Conservation (phyloP, 441 rosid genomes). For the Pelargonium fulgidum region DNA sequence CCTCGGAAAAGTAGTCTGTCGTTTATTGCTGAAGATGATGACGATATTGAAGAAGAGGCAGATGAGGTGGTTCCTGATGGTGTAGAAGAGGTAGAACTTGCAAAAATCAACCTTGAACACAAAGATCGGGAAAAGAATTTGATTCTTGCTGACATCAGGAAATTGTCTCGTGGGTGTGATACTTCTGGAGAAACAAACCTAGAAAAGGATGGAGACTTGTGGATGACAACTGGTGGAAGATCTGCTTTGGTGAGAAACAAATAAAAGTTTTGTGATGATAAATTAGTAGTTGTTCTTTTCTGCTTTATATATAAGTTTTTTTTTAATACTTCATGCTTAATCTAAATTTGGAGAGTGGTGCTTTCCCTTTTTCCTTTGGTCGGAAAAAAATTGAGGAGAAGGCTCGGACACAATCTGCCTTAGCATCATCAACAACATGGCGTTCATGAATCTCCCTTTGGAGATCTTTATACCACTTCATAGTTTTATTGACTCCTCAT, state of each 20-base stretch:
- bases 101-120: constrained; percentile 74
- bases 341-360: background rate
- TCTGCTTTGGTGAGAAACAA: constrained; percentile 58
- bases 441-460: background rate
- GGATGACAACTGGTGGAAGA: constrained; percentile 79
- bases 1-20: constrained; percentile 88
- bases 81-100: constrained; percentile 97
- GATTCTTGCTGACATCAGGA: constrained; percentile 78
- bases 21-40: constrained; percentile 90
- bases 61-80: constrained; percentile 98
- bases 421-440: background rate
- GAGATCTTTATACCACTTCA: background rate
- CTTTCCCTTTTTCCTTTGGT: constrained; percentile 5
- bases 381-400: background rate
- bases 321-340: background rate
- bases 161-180: constrained; percentile 53
- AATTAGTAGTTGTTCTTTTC: constrained; percentile 10
- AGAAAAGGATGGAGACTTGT: constrained; percentile 50
- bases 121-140: constrained; percentile 70
- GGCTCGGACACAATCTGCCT: background rate
- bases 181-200: constrained; percentile 40
- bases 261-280: constrained; percentile 11
- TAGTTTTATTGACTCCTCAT: background rate
- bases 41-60: constrained; percentile 94
- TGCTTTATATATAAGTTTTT: background rate